phyloP scores from a whole-genome alignment of 768 basidiomycete species.

The Pleurotus eryngii region DNA sequence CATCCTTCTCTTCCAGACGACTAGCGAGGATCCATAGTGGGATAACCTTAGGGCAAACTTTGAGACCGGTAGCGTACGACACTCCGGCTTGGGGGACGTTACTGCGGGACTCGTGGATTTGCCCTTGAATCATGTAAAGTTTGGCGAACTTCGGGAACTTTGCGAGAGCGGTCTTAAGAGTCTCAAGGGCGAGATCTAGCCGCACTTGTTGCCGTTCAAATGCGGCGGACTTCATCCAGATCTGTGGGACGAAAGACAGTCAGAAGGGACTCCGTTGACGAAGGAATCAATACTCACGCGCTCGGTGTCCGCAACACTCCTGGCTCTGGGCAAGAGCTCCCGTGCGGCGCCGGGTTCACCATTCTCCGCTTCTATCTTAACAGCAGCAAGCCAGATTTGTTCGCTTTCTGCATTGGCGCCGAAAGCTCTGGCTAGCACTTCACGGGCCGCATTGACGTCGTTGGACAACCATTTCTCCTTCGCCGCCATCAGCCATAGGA shows the following conservation, averaged over 20 bases:
- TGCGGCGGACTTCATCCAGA: slow-evolving; percentile 99
- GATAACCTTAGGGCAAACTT: slow-evolving; percentile 81
- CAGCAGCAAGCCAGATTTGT: slow-evolving; percentile 96
- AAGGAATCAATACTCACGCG: slow-evolving; percentile 48
- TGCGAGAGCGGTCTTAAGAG: slow-evolving; percentile 66
- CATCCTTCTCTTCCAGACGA: slow-evolving; percentile 85
- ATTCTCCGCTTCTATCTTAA: slow-evolving; percentile 96
- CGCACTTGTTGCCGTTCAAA: slow-evolving; percentile 91
- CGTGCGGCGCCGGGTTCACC: slow-evolving; percentile 84
- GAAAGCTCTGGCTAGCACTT: slow-evolving; percentile 87
- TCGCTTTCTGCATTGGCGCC: slow-evolving; percentile 95
- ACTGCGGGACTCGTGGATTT: slow-evolving; percentile 70
- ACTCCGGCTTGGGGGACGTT: slow-evolving; percentile 67
- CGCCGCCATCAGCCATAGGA: slow-evolving; percentile 96
- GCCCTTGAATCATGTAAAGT: slow-evolving; percentile 96
- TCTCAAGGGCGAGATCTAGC: slow-evolving; percentile 68
- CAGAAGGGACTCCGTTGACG: background rate
- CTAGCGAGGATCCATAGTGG: slow-evolving; percentile 89
- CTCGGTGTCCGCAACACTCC: slow-evolving; percentile 89
- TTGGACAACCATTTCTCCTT: slow-evolving; percentile 95
- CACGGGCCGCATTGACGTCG: slow-evolving; percentile 87
- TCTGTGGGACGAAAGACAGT: slow-evolving; percentile 42
- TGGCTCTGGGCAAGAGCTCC: slow-evolving; percentile 82
- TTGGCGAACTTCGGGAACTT: slow-evolving; percentile 92
- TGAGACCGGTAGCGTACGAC: slow-evolving; percentile 80